Evolutionary conservation across 164 flowering plant species (phyloP).

Genomic region (Umbellularia californica): DNA sequence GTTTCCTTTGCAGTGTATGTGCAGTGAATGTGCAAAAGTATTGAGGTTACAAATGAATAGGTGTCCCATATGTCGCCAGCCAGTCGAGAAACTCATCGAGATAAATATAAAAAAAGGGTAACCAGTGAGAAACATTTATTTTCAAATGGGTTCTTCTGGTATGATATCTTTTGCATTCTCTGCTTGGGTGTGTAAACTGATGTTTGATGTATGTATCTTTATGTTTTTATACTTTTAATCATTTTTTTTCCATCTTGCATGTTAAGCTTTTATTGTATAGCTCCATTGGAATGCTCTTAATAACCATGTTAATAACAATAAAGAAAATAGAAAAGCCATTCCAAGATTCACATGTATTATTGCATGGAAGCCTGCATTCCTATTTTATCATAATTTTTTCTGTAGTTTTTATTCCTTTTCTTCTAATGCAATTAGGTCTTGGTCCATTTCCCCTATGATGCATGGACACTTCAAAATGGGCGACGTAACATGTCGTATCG

Average conservation of each 20-base stretch:
- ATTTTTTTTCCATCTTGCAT: not conserved
- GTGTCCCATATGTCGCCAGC: conserved; percentile 86
- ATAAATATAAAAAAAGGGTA: conserved; percentile 44
- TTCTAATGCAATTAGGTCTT: not conserved
- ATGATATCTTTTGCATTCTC: not conserved
- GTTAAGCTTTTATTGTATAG: not conserved
- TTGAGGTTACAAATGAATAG: conserved; percentile 66
- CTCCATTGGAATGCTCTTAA: not conserved
- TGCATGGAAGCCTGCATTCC: not conserved
- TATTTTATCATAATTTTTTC: not conserved
- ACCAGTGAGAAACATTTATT: conserved; percentile 3
- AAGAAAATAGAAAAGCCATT: not conserved
- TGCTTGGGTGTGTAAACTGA: not conserved
- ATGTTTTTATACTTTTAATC: not conserved
- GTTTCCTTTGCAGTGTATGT: conserved; percentile 65
- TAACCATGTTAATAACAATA: not conserved
- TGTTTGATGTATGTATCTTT: not conserved
- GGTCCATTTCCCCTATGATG: not conserved
- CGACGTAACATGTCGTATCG: too few species aligned
- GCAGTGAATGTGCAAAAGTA: conserved; percentile 77
- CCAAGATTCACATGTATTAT: not conserved
- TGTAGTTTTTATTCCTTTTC: too few species aligned
- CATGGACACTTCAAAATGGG: too few species aligned
- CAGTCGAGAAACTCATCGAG: conserved; percentile 68
- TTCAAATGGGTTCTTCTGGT: not conserved